phyloP scores from a whole-genome alignment of 2,329 filamentous ascomycete species.

The Fusarium sp. region DNA sequence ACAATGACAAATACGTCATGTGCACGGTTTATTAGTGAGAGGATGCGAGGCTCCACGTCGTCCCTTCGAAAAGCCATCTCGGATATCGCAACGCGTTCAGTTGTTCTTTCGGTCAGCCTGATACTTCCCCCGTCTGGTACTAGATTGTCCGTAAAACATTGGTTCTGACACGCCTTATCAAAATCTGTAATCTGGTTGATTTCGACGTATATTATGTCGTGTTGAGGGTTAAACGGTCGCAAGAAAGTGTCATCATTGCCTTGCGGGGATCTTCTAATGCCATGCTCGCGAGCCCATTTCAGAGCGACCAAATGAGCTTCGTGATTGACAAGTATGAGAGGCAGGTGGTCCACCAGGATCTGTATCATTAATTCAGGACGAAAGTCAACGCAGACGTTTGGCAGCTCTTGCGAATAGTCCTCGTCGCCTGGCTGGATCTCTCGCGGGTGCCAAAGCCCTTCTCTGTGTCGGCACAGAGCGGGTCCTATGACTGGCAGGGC shows the following conservation, averaged over 20 bases:
- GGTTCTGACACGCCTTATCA: neutral
- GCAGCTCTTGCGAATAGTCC: neutral
- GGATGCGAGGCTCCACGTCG: fast-evolving
- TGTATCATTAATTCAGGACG: slow-evolving; percentile 1
- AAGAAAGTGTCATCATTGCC: neutral
- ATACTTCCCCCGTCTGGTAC: too few relatives aligned
- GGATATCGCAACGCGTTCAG: slow-evolving; percentile 9
- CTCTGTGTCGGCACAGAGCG: slow-evolving; percentile 1
- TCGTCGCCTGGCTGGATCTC: neutral
- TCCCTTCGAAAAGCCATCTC: neutral
- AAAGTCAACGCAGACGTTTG: slow-evolving; percentile 1
- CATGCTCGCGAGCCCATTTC: neutral
- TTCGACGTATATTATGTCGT: slow-evolving; percentile 22
- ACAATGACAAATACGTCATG: neutral
- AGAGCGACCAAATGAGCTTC: slow-evolving; percentile 12
- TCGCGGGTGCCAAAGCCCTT: slow-evolving; percentile 11
- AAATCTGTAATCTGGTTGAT: neutral
- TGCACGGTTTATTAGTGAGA: neutral
- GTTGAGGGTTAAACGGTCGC: slow-evolving; percentile 1
- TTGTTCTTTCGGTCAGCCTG: too few relatives aligned
- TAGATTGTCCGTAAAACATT: neutral
- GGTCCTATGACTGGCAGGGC: neutral
- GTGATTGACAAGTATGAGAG: slow-evolving; percentile 5
- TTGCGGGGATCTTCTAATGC: neutral
- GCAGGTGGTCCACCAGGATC: neutral